phyloP scores from a whole-genome alignment of 192 early-diverging fungal species.

The Thamnidium elegans region DNA sequence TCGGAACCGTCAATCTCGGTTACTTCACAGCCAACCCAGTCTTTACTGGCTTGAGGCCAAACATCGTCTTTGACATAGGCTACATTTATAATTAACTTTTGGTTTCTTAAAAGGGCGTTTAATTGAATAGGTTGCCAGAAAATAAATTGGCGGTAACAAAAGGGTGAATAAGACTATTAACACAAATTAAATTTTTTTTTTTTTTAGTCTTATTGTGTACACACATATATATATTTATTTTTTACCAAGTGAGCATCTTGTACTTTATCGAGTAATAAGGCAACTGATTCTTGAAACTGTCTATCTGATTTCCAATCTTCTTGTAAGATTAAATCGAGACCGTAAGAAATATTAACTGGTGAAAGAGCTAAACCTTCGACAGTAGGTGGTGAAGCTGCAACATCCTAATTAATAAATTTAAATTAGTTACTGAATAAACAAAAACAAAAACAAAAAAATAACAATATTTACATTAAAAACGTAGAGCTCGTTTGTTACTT shows the following conservation, averaged over 20 bases:
- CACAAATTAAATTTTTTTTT: background rate
- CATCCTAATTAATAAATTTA: constrained; percentile 23
- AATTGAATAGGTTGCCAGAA: constrained; percentile 41
- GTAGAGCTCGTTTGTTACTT: constrained; percentile 32
- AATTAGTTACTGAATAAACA: background rate
- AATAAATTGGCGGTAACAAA: constrained; percentile 36
- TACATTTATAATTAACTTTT: constrained; percentile 25
- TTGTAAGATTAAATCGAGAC: constrained; percentile 25
- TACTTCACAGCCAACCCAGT: constrained; percentile 34
- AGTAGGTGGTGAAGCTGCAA: constrained; percentile 27
- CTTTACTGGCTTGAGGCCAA: constrained; percentile 32
- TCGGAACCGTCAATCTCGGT: constrained; percentile 31
- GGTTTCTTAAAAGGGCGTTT: constrained; percentile 26
- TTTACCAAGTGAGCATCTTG: constrained; percentile 39
- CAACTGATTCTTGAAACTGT: constrained; percentile 35
- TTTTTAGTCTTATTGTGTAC: background rate
- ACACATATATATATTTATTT: background rate
- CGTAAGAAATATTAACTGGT: constrained; percentile 31
- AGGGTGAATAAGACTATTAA: constrained; percentile 32
- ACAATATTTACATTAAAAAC: constrained; percentile 33
- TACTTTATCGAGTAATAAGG: constrained; percentile 37
- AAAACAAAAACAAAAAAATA: constrained; percentile 5
- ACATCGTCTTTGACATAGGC: constrained; percentile 38
- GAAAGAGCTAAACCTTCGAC: constrained; percentile 30
- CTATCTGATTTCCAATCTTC: constrained; percentile 31